Evolutionary conservation across 164 flowering plant species (phyloP).

Genomic region (Piper betle): DNA sequence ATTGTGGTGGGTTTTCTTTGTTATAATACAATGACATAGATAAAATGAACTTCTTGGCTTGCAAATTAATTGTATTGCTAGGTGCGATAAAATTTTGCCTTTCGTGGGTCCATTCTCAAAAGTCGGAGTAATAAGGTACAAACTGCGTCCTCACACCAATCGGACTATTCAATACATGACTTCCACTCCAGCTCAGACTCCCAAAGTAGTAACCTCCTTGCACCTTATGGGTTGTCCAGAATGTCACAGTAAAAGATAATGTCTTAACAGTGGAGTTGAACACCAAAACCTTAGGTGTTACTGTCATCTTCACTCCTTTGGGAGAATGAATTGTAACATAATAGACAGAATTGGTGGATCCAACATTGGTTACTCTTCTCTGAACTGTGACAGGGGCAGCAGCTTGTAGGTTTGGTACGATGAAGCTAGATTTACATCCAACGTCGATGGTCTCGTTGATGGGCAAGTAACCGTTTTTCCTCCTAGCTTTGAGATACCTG

Average conservation of each 20-base stretch:
- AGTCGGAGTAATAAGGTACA: not conserved
- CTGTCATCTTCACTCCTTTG: slow-evolving; percentile 25
- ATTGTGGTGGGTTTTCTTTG: too few relatives aligned
- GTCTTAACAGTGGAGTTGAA: slow-evolving; percentile 30
- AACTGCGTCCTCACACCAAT: slow-evolving; percentile 13
- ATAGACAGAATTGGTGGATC: slow-evolving; percentile 29
- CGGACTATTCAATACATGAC: slow-evolving; percentile 37
- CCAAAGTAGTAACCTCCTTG: slow-evolving; percentile 44
- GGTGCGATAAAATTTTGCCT: too few relatives aligned
- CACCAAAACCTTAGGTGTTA: slow-evolving; percentile 28
- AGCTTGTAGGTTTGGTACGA: slow-evolving; percentile 28
- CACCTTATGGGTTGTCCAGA: slow-evolving; percentile 16
- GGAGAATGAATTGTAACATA: slow-evolving; percentile 33
- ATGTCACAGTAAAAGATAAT: slow-evolving; percentile 25
- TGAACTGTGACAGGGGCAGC: slow-evolving; percentile 19
- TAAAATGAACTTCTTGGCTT: too few relatives aligned
- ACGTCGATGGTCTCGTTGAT: slow-evolving; percentile 6
- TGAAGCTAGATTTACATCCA: slow-evolving; percentile 36
- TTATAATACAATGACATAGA: too few relatives aligned
- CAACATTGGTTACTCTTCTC: slow-evolving; percentile 56
- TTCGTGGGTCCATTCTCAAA: too few relatives aligned
- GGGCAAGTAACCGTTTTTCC: slow-evolving; percentile 12
- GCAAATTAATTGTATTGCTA: too few relatives aligned
- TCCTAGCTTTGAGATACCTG: slow-evolving; percentile 23
- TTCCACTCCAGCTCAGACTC: slow-evolving; percentile 33